Base-by-base conservation (phyloP, 352 stramenopile species). In the Phytopythium chamaehyphon region DNA sequence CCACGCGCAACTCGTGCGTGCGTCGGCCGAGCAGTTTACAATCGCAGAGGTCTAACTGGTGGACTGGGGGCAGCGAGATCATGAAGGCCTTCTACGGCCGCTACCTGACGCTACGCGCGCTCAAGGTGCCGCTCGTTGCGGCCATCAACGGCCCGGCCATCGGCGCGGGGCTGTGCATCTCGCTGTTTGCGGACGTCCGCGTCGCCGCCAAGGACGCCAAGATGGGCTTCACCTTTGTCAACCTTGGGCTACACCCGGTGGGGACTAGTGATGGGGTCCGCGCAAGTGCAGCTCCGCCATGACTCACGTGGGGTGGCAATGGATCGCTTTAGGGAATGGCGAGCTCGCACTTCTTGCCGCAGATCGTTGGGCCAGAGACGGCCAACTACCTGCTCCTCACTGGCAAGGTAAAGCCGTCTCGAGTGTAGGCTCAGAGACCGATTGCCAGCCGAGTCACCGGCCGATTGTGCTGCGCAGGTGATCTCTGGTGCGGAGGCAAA, bases 201-300 rank as follows among this genome's bases (percentile, higher is more conserved):
- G 71, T 96, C 15, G 78, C 70, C 0, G 64, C 65, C 1, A 61
- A 66, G n/a, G 71, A 75, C 37, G 67, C 82, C 26, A 90, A 94
- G 58, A 76, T 96, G 55, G 86, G 87, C 38, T 91, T 96, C 55
- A 96, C 81, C 38, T 97, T 96, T 59, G 73, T 86, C 22, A 82
- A 86, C 57, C 54, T 96, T 11, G 88, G 88, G 0, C 75, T 97
- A 16, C 87, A 96, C 47, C 75, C 82, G 3, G 71, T 81, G 48
- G 16, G 54, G 31, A 22, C 21, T 11, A 5, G 5, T 18, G 16
- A 18, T 48, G 31, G 28, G 10, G 15, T 31, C 15, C 2, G 36
- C 35, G 6, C 2, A 1, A 9, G 11, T 28, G 5, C 21, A 24
- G n/a, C 11, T 6, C 10, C 11, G 16, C 57, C 7, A 11, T 5